Evolutionary conservation across 495 filamentous ascomycete species (phyloP), one percentile per base, ranked within the genome.

Genomic region (Penicillium canescens): DNA sequence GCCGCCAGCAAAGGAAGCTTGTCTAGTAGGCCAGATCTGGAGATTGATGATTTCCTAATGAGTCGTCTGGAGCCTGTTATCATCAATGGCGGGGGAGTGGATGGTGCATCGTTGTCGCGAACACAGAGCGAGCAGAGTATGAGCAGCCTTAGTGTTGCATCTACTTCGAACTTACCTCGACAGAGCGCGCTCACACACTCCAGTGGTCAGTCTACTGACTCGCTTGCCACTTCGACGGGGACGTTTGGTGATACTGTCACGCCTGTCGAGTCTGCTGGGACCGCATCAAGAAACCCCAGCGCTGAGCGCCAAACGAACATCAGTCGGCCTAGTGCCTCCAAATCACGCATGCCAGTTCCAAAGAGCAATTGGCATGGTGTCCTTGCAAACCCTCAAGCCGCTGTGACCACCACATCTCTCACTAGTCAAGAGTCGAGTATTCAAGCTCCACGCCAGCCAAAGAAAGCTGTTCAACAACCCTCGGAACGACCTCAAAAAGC

Each of bases 61-160:
- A 86, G 92, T 49, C 82, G 94, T 18, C 85, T 97, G 62, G 85
- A 88, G 39, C 94, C 94, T 12, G 92, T 96, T 34, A 76, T 96
- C 57, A 92, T 98, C 59, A 84, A 85, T 28, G 95, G 95, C 2
- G 85, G 87, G 12, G 91, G 67, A 10, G 34, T 70, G 45, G 68
- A 72, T 42, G 72, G 77, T 33, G 72, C 71, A 9, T 76, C 82
- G n/a, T 65, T 89, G 24, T 68, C 65, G 28, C 77, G 84, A 46
- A 84, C 79, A 3, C 84, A 85, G 49, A 89, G 86, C 60, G 81
- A 81, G 50, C 82, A 83, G 55, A 90, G 86, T 55, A 68, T 76
- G 33, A 68, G 75, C 41, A 75, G 76, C 20, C 66, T 81, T 26
- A 84, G 80, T 48, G 68, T 82, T 18, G 71, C 77, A 5, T 84